Base-by-base conservation (phyloP, 2,329 filamentous ascomycete species). In the Clarireedia sp. region DNA sequence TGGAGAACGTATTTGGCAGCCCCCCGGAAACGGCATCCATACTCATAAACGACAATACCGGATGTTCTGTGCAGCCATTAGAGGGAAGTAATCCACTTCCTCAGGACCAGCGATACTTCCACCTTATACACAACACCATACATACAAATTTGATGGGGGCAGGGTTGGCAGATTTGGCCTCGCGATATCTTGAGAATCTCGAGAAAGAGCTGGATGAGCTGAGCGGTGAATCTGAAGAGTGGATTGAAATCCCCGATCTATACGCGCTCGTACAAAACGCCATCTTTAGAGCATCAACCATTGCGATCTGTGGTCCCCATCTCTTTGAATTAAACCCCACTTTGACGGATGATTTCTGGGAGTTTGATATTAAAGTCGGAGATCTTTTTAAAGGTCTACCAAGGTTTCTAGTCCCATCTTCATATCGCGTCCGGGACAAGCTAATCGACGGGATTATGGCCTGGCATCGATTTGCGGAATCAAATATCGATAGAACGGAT, bases 321-420 rank as follows among this genome's bases (percentile, higher is more conserved):
- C 41, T 69, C 3, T 59, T 68, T 23, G 44, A 58, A 21, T 23
- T 69, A 5, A 62, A 58, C 33, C 67, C 68, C 1, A 44, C 60
- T n/a, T 55, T 69, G 3, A 38, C 52, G 5, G 45, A 56, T 14
- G 60, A 67, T 36, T 69, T 68, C 52, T 69, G 68, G 68, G 59
- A 59, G n/a, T 69, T 63, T 33, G 64, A 67, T 57, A 24, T 38
- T 5, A 47, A 64, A 5, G 36, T 66, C 6, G 51, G 59, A 6
- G 57, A 56, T 2, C 59, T 60, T 17, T 57, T 68, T 5, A 63
- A 62, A 16, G 58, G 57, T 5, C 44, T 65, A 9, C 66, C 67
- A 5, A 57, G 63, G 6, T 62, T 64, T 60, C 17, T 69, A n/a
- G 60, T 63, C 1, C 66, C 66, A 4, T 19, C 41, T 2, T 55